Conservation (phyloP, 2,329 filamentous ascomycete genomes). For the Sporothrix globosa region DNA sequence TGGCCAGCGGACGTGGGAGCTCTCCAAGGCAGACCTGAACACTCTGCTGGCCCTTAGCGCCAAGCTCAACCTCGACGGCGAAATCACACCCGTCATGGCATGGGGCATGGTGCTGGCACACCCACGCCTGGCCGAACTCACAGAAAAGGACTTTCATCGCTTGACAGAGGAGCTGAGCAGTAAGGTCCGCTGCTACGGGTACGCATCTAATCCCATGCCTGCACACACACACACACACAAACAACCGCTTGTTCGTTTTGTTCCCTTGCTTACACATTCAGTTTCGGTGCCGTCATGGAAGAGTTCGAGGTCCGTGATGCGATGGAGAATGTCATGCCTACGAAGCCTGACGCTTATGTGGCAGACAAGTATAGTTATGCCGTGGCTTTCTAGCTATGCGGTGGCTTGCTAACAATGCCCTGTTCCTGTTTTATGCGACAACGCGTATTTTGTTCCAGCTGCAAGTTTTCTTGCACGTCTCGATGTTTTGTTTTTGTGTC, state of each 20-base stretch:
- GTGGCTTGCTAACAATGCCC: background rate
- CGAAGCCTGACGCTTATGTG: slow-evolving; percentile 50
- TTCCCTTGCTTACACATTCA: slow-evolving; percentile 39
- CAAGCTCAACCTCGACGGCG: slow-evolving; percentile 79
- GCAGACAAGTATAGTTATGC: background rate
- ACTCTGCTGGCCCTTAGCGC: slow-evolving; percentile 84
- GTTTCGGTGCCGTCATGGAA: slow-evolving; percentile 66
- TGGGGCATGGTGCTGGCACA: slow-evolving; percentile 81
- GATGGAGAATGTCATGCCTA: slow-evolving; percentile 69
- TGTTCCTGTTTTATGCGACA: no score
- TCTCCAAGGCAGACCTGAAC: slow-evolving; percentile 73
- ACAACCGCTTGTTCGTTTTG: slow-evolving; percentile 19
- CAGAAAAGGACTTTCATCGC: slow-evolving; percentile 67
- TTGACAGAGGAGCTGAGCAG: slow-evolving; percentile 73
- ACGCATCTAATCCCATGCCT: slow-evolving; percentile 41
- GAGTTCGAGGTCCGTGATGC: slow-evolving; percentile 76
- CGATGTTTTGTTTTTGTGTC: background rate
- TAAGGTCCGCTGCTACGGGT: slow-evolving; percentile 94
- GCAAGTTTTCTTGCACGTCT: background rate
- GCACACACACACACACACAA: no score
- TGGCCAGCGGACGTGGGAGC: slow-evolving; percentile 72
- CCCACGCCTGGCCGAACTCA: slow-evolving; percentile 68
- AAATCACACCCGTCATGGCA: slow-evolving; percentile 94
- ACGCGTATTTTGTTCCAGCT: background rate
- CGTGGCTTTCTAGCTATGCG: slow-evolving; percentile 7